Evolutionary conservation across 345 rosid genomes (phyloP).

Genomic region (Citrus cavaleriei): DNA sequence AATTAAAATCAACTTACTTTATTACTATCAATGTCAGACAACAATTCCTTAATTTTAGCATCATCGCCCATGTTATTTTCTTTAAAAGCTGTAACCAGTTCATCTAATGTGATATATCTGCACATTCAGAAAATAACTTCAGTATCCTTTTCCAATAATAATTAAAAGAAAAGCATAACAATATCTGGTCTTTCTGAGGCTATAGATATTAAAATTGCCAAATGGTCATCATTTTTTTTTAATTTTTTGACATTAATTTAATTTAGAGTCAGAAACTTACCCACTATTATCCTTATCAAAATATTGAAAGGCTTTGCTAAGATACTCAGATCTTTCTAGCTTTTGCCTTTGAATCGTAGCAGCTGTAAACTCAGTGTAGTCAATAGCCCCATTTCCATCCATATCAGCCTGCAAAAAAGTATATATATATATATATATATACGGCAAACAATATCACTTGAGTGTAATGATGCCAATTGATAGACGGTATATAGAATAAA

Average conservation of each 20-base stretch:
- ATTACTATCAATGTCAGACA: conserved; percentile 47
- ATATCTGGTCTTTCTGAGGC: too few relatives aligned
- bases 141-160: too few relatives aligned
- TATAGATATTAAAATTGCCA: too few relatives aligned
- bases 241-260: too few relatives aligned
- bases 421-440: too few relatives aligned
- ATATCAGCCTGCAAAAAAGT: conserved; percentile 62
- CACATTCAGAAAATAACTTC: too few relatives aligned
- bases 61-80: conserved; percentile 81
- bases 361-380: conserved; percentile 78
- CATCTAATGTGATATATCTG: conserved; percentile 76
- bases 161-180: too few relatives aligned
- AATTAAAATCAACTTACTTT: too few relatives aligned
- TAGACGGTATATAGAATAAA: background rate
- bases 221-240: too few relatives aligned
- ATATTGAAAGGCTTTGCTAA: conserved; percentile 74
- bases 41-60: conserved; percentile 63
- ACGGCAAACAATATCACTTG: background rate
- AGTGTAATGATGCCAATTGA: background rate
- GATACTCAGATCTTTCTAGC: conserved; percentile 74
- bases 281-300: conserved; percentile 85
- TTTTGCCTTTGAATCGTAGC: conserved; percentile 86
- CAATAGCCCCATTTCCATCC: conserved; percentile 82
- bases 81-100: conserved; percentile 66
- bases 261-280: conserved; percentile 30